Conservation (phyloP, 2,329 filamentous ascomycete genomes). For the Penicillium sp. region DNA sequence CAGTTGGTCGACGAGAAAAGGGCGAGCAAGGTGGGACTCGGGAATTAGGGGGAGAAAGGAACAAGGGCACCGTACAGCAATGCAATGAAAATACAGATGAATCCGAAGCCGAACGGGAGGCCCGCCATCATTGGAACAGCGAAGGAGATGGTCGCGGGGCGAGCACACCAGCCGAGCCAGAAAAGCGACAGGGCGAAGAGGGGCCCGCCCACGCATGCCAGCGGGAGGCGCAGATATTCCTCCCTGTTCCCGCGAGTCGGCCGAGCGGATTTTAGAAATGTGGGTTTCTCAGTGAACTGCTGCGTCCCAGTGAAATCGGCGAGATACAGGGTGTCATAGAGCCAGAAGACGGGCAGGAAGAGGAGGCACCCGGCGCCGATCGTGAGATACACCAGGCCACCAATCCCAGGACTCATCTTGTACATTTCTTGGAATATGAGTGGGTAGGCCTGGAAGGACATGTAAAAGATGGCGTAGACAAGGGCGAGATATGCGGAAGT, state of each 20-base stretch:
- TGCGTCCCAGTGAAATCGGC: background rate
- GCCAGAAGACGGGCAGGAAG: background rate
- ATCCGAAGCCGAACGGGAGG: constrained; percentile 2
- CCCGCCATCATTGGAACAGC: background rate
- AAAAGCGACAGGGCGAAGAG: constrained; percentile 1
- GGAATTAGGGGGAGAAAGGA: background rate
- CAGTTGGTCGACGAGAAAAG: no score
- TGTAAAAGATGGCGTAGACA: constrained; percentile 11
- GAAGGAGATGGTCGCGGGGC: background rate
- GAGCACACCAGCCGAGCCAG: constrained; percentile 7
- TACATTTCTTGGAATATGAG: constrained; percentile 11
- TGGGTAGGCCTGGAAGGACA: constrained; percentile 52
- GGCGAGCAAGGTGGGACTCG: no score
- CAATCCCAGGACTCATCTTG: background rate
- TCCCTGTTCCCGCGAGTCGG: background rate
- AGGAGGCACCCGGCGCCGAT: background rate
- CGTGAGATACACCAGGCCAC: background rate
- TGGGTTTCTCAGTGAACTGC: no score
- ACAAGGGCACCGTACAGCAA: background rate
- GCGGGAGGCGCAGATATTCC: constrained; percentile 4
- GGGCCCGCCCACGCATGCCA: constrained; percentile 1
- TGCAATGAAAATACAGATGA: constrained; percentile 4
- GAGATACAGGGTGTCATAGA: background rate
- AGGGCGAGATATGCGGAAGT: constrained; percentile 10
- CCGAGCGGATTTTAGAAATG: background rate